Evolutionary conservation across 139 green algal species (phyloP).

Genomic region (Micractinium sp.): DNA sequence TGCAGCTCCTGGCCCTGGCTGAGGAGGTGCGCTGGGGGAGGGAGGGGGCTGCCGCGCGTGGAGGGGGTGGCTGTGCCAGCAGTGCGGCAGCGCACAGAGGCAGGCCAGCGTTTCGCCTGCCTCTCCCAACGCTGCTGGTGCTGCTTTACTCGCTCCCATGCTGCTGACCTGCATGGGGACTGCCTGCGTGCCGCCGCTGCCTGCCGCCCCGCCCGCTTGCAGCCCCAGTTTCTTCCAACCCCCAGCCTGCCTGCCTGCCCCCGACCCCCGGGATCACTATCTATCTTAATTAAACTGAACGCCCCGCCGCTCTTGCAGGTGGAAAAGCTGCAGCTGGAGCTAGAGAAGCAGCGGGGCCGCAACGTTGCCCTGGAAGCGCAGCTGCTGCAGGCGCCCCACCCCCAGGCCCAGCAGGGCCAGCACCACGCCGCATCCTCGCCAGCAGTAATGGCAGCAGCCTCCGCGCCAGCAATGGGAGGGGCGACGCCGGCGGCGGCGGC

Average conservation of each 20-base stretch:
- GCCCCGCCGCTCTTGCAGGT: neutral
- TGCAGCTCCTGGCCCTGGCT: constrained; percentile 43
- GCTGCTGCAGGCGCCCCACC: neutral
- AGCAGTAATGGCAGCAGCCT: neutral
- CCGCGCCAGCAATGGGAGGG: neutral
- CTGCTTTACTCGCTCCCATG: too few species aligned
- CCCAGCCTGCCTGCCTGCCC: neutral
- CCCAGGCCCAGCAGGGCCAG: neutral
- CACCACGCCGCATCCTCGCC: neutral
- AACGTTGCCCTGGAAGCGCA: neutral
- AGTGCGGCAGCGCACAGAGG: too few species aligned
- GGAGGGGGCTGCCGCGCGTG: neutral
- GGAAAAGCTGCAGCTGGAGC: constrained; percentile 16
- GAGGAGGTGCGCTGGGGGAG: constrained; percentile 32
- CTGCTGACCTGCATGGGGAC: too few species aligned
- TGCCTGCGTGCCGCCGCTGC: too few species aligned
- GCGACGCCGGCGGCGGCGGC: neutral
- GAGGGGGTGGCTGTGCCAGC: too few species aligned
- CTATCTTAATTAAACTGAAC: too few species aligned
- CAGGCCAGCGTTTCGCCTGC: too few species aligned
- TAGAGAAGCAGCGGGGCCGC: constrained; percentile 18
- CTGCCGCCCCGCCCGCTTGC: neutral
- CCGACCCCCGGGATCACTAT: too few species aligned
- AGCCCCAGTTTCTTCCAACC: neutral
- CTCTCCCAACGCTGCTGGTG: too few species aligned